Evolutionary conservation across 2,329 filamentous ascomycete species (phyloP).

Genomic region (Pestalotiopsis sp.): DNA sequence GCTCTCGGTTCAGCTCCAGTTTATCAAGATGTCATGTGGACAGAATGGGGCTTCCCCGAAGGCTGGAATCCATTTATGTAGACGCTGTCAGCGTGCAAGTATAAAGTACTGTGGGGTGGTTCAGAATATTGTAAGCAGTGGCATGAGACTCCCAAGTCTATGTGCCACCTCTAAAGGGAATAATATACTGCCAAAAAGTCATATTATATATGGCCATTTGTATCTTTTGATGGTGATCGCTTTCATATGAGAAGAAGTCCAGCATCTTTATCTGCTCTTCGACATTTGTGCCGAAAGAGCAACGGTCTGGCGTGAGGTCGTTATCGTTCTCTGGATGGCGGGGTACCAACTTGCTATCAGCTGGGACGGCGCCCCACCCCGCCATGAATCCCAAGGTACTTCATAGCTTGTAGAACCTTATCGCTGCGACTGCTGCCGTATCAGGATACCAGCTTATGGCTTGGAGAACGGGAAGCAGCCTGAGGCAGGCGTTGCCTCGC

Average conservation of each 20-base stretch:
- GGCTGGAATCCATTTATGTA: background rate
- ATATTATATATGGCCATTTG: no score
- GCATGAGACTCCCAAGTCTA: no score
- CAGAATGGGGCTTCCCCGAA: background rate
- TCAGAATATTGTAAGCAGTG: no score
- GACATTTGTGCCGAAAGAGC: no score
- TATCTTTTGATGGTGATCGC: no score
- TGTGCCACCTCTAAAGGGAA: no score
- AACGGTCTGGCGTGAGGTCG: background rate
- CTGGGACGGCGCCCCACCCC: background rate
- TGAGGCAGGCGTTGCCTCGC: background rate
- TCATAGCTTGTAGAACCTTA: background rate
- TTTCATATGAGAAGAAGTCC: no score
- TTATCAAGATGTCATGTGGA: background rate
- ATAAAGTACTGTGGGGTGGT: background rate
- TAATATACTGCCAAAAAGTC: no score
- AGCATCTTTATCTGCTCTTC: no score
- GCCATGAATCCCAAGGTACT: constrained; percentile 3
- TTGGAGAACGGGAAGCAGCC: background rate
- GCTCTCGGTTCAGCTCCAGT: background rate
- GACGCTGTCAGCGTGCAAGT: constrained; percentile 1
- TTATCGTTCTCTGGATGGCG: constrained; percentile 3
- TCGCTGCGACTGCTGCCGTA: background rate
- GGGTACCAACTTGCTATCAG: constrained; percentile 14
- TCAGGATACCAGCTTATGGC: background rate